Conservation (phyloP, 768 basidiomycete genomes). For the Tulasnella sp. region DNA sequence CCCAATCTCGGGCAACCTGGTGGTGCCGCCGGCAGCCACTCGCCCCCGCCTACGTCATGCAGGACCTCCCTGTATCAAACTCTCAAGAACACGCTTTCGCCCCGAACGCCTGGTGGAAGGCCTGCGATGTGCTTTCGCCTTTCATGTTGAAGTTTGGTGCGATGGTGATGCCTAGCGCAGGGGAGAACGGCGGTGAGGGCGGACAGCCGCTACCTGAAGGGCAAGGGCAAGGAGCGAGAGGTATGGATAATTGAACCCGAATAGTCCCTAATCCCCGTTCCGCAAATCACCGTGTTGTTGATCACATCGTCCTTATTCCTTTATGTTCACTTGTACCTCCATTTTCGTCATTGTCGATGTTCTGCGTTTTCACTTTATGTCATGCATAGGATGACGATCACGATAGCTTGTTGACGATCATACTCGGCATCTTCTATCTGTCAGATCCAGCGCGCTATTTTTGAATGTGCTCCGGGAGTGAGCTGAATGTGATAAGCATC, state of each 20-base stretch:
- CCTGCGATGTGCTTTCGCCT: slow-evolving; percentile 10
- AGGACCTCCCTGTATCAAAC: not conserved
- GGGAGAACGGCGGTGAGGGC: not conserved
- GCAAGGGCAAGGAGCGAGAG: slow-evolving; percentile 16
- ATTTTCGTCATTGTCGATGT: not conserved
- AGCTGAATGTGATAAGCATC: not conserved
- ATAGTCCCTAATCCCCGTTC: slow-evolving; percentile 75
- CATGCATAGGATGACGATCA: not conserved
- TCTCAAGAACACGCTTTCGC: not conserved
- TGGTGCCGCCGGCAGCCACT: not conserved
- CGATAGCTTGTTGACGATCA: not conserved
- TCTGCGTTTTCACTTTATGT: not conserved
- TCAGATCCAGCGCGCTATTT: no score
- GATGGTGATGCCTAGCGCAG: no score
- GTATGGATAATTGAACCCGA: slow-evolving; percentile 49
- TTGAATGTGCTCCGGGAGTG: no score
- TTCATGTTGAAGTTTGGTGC: slow-evolving; percentile 22
- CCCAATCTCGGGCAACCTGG: not conserved
- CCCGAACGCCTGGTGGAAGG: slow-evolving; percentile 12
- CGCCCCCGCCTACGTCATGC: not conserved
- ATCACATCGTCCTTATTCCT: not conserved
- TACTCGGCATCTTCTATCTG: not conserved
- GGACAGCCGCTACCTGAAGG: not conserved
- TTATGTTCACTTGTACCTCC: not conserved
- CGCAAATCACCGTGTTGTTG: not conserved